Base-by-base conservation (phyloP, 176 grass and related monocot species). In the Calamus simplicifolius region DNA sequence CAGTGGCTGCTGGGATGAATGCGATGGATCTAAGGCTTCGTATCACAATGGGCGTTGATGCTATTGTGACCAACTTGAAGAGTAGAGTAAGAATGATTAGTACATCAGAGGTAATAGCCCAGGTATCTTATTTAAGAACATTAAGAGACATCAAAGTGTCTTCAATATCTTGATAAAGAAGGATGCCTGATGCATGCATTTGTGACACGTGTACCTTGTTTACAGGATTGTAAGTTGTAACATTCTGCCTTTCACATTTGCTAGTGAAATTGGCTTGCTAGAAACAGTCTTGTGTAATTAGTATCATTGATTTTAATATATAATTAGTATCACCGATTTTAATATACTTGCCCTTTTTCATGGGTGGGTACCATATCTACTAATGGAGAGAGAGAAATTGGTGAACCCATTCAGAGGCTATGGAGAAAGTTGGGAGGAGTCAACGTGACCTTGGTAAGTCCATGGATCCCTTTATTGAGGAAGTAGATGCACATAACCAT, bases 351-450 rank as follows among this genome's bases (percentile, higher is more conserved):
- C 21, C 21, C 21, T 23, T 23, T 23, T 23, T 23, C 21, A 23
- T 23, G 90, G 91, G 91, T 96, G 49, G 91, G 86, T 15, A 96
- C 91, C 28, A 96, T 96, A 90, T 96, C 91, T 29, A 61, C 86
- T 66, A 96, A 96, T 67, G 91, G 91, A 28, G 91, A 96, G 61
- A 96, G 86, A 55, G 91, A 96, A 82, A 96, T 96, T 54, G 91
- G 91, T 61, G 91, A 96, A 52, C 78, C 90, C 27, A 96, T 96
- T 74, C 91, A 48, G 87, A 96, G 78, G 91, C 91, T 73, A 96
- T 96, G 86, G 91, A 87, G 83, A 96, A 90, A 82, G 91, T 95
- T 69, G 91, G 91, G 19, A 95, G 91, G 91, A 59, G 86, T 95
- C 19, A 95, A 90, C 53, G 90, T 86, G n/a, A 89, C 90, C 72